Conservation (phyloP, 1,284 basidiomycete genomes). For the Papiliotrema nemorosa region DNA sequence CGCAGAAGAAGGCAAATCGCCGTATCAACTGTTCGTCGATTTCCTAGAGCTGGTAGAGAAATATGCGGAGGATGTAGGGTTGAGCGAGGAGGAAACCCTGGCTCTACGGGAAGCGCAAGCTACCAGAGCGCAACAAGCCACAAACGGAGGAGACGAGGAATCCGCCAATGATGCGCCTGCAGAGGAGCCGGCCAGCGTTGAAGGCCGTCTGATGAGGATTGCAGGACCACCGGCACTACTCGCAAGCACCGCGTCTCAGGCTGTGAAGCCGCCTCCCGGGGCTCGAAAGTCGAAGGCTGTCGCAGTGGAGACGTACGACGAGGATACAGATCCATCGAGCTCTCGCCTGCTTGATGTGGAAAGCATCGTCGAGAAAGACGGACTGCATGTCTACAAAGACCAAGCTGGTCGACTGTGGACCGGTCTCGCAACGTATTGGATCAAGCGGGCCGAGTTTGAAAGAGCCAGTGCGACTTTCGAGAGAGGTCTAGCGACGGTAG, state of each 20-base stretch:
- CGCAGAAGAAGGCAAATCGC: slow-evolving; percentile 89
- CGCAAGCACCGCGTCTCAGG: slow-evolving; percentile 24
- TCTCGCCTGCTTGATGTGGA: slow-evolving; percentile 79
- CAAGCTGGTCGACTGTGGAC: slow-evolving; percentile 96
- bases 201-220: slow-evolving; percentile 67
- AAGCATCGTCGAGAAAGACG: slow-evolving; percentile 76
- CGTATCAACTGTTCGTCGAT: slow-evolving; percentile 88
- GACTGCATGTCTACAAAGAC: slow-evolving; percentile 84
- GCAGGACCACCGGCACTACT: slow-evolving; percentile 65
- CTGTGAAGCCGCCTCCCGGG: slow-evolving; percentile 21
- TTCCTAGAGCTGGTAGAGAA: slow-evolving; percentile 91
- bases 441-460: slow-evolving; percentile 93
- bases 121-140: slow-evolving; percentile 33
- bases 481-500: slow-evolving; percentile 72
- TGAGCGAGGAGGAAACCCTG: slow-evolving; percentile 73
- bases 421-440: slow-evolving; percentile 96
- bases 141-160: slow-evolving; percentile 24
- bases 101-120: slow-evolving; percentile 43
- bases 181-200: slow-evolving; percentile 52
- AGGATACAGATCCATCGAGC: slow-evolving; percentile 77
- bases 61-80: slow-evolving; percentile 86
- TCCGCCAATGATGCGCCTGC: neutral
- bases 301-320: slow-evolving; percentile 57
- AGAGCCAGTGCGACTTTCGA: slow-evolving; percentile 85
- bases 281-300: slow-evolving; percentile 4